These are phyloP conservation scores for Fusarium ambrosium DNA, from an alignment of 2,329 filamentous ascomycete species.

Conservation along the genomic window DNA sequence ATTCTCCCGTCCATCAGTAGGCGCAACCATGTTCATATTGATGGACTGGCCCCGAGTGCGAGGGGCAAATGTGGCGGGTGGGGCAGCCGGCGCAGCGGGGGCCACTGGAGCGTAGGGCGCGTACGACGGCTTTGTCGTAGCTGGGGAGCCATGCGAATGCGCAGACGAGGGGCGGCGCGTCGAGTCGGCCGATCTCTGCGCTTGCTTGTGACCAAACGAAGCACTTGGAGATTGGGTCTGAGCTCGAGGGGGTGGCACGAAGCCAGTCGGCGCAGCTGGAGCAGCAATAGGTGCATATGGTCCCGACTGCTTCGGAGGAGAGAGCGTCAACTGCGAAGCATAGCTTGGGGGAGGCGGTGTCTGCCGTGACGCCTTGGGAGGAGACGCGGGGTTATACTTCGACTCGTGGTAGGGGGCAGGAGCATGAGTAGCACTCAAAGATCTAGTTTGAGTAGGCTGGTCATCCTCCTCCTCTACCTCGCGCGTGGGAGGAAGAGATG, in stretches of 20 bases:
- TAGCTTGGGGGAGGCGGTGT: slow-evolving; percentile 64
- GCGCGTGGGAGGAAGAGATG: slow-evolving; percentile 71
- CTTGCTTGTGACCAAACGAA: slow-evolving; percentile 55
- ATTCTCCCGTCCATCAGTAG: slow-evolving; percentile 74
- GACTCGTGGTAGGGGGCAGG: slow-evolving; percentile 49
- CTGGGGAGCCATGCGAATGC: slow-evolving; percentile 59
- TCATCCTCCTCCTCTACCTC: slow-evolving; percentile 73
- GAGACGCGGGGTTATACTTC: slow-evolving; percentile 56
- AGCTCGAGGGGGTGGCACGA: slow-evolving; percentile 69
- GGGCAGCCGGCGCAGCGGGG: slow-evolving; percentile 13
- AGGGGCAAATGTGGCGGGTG: slow-evolving; percentile 46
- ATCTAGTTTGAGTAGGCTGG: slow-evolving; percentile 43
- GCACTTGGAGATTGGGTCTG: slow-evolving; percentile 74
- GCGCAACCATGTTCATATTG: slow-evolving; percentile 69
- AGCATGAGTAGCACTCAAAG: slow-evolving; percentile 45
- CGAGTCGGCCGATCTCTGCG: slow-evolving; percentile 55
- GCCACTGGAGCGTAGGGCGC: slow-evolving; percentile 45
- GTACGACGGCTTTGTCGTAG: slow-evolving; percentile 43
- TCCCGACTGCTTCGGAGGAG: slow-evolving; percentile 67
- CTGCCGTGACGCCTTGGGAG: slow-evolving; percentile 53
- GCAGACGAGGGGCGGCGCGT: slow-evolving; percentile 68
- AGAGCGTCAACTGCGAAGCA: slow-evolving; percentile 60
- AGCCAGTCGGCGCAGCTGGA: slow-evolving; percentile 54
- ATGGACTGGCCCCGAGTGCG: slow-evolving; percentile 67
- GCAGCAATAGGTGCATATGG: slow-evolving; percentile 63